Evolutionary conservation across 805 yeast genomes (phyloP).

Genomic region (Cyberlindnera xylosilytica): DNA sequence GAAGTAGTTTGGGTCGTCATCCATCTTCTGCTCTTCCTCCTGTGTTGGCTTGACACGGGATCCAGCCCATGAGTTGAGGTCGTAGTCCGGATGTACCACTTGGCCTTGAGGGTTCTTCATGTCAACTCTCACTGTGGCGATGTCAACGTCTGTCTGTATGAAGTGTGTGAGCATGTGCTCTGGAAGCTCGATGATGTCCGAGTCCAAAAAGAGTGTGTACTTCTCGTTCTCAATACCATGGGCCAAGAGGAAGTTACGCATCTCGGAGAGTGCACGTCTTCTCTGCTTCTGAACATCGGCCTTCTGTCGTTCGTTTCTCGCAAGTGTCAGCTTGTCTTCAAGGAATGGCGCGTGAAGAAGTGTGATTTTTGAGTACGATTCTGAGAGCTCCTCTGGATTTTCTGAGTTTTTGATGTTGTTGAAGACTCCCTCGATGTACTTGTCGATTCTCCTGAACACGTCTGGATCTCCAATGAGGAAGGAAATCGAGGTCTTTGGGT

Average conservation of each 20-base stretch:
- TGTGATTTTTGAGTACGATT: slow-evolving; percentile 22
- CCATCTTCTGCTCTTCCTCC: slow-evolving; percentile 18
- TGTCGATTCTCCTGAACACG: slow-evolving; percentile 11
- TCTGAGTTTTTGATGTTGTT: neutral
- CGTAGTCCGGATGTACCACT: slow-evolving; percentile 28
- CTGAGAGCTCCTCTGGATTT: slow-evolving; percentile 11
- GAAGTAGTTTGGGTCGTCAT: slow-evolving; percentile 15
- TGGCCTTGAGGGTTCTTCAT: slow-evolving; percentile 20
- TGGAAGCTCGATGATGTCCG: slow-evolving; percentile 28
- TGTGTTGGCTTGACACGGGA: slow-evolving; percentile 25
- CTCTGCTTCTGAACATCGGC: slow-evolving; percentile 21
- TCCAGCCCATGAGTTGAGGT: slow-evolving; percentile 35
- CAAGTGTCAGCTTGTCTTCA: slow-evolving; percentile 5
- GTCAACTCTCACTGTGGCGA: slow-evolving; percentile 30
- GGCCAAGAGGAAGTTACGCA: slow-evolving; percentile 26
- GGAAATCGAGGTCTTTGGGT: slow-evolving; percentile 16
- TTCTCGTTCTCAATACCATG: slow-evolving; percentile 27
- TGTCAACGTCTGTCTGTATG: slow-evolving; percentile 27
- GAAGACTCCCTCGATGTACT: slow-evolving; percentile 4
- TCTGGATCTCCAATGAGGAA: slow-evolving; percentile 14
- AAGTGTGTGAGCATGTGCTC: slow-evolving; percentile 26
- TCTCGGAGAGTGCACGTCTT: slow-evolving; percentile 24
- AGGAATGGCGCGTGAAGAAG: slow-evolving; percentile 22
- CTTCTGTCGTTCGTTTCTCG: slow-evolving; percentile 22
- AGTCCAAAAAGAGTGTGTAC: slow-evolving; percentile 31